Percentiles rank a stretch among this genome's conserved stretches.
Evolutionary conservation across 345 rosid genomes (phyloP).

Genomic region (Gynandropsis gynandra): DNA sequence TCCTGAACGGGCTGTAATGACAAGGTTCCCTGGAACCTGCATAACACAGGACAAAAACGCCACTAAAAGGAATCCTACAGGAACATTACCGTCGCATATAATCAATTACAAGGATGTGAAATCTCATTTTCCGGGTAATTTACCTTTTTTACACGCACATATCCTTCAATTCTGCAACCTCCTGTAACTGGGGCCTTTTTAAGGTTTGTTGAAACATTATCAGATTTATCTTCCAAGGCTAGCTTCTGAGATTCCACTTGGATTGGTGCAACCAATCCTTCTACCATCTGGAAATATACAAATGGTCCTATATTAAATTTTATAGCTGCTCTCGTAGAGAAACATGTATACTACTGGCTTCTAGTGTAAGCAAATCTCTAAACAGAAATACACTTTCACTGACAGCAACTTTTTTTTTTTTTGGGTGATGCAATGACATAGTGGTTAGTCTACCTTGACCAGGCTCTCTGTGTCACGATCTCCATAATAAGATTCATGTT

Average conservation of each 20-base stretch:
- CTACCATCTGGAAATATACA: constrained; percentile 59
- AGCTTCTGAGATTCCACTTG: constrained; percentile 48
- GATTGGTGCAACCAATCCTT: constrained; percentile 56
- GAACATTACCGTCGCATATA: not conserved
- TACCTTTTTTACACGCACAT: constrained; percentile 95
- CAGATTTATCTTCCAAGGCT: constrained; percentile 46
- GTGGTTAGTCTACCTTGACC: constrained; percentile 55
- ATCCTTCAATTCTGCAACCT: constrained; percentile 97
- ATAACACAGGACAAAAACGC: constrained; percentile 13
- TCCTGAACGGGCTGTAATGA: constrained; percentile 82
- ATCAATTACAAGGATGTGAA: not conserved
- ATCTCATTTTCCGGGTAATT: not conserved
- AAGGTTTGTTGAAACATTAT: constrained; percentile 26
- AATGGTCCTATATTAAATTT: constrained; percentile 15
- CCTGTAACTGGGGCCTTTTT: constrained; percentile 86
- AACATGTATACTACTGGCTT: no score
- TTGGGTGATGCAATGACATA: constrained; percentile 10
- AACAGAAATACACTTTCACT: constrained; percentile 4
- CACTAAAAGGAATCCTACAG: not conserved
- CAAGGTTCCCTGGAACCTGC: constrained; percentile 96
- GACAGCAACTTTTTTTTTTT: not conserved
- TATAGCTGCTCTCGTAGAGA: not conserved
- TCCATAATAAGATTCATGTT: constrained; percentile 98
- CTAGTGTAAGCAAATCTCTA: not conserved
- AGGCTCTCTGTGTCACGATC: constrained; percentile 94